Conservation (phyloP, 306 rosid genomes). For the Astragalus membranaceus region DNA sequence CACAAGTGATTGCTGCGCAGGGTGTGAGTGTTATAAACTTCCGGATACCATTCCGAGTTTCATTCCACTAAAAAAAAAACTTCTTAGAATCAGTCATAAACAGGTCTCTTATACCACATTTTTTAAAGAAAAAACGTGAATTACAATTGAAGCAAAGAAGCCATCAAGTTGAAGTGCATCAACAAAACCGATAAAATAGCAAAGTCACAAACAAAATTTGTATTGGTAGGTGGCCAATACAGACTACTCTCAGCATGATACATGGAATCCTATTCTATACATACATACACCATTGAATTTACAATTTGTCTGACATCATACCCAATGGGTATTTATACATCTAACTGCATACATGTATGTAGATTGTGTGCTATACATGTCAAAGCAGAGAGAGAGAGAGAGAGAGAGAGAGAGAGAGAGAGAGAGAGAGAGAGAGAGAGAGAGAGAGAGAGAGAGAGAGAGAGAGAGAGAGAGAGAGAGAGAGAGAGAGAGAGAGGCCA, state of each 20-base stretch:
- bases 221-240: constrained; percentile 4
- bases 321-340: constrained; percentile 19
- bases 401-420: neutral
- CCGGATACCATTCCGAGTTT: neutral
- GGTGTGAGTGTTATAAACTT: neutral
- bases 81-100: too few species aligned
- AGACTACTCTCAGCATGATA: neutral
- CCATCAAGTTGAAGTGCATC: too few species aligned
- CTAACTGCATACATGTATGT: constrained; percentile 25
- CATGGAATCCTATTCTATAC: constrained; percentile 18
- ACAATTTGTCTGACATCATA: constrained; percentile 20
- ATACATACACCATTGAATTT: constrained; percentile 20
- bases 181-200: neutral
- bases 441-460: constrained; percentile 17
- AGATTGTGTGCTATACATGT: constrained; percentile 44
- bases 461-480: constrained; percentile 17
- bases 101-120: too few species aligned
- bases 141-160: too few species aligned
- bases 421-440: neutral
- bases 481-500: neutral
- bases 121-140: neutral
- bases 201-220: neutral
- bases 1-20: neutral
- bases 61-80: neutral
- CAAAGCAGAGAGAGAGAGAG: constrained; percentile 10